phyloP scores from a whole-genome alignment of 1,284 basidiomycete genomes.

The Takashimella koratensis region DNA sequence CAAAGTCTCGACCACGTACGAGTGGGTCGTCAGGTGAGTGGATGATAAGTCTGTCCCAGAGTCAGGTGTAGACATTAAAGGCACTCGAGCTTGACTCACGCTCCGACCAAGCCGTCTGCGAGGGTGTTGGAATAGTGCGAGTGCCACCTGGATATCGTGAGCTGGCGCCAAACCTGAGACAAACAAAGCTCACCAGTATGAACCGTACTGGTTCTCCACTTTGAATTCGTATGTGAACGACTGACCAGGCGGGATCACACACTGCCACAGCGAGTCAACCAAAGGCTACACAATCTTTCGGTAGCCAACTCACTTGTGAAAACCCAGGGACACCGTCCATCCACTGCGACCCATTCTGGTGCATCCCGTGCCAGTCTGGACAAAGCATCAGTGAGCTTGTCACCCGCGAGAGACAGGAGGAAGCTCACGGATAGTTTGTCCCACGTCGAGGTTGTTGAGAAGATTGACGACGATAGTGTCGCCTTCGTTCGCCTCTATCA shows the following conservation, averaged over 20 bases:
- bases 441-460: constrained; percentile 24
- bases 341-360: constrained; percentile 22
- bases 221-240: constrained; percentile 53
- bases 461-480: constrained; percentile 32
- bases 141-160: no score
- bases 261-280: no score
- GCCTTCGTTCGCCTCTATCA: constrained; percentile 36
- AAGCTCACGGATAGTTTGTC: constrained; percentile 26
- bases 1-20: constrained; percentile 17
- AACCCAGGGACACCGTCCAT: constrained; percentile 37
- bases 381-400: no score
- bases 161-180: no score
- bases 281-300: no score
- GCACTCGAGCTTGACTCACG: no score
- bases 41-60: no score
- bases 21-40: constrained; percentile 26
- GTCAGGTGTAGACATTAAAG: no score
- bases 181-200: no score
- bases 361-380: constrained; percentile 41
- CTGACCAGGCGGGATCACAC: constrained; percentile 54
- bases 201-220: constrained; percentile 25
- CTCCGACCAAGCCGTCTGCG: constrained; percentile 30
- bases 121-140: constrained; percentile 33
- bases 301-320: no score
- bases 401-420: no score